Conservation (phyloP, 306 rosid genomes). For the Rosa chinensis region DNA sequence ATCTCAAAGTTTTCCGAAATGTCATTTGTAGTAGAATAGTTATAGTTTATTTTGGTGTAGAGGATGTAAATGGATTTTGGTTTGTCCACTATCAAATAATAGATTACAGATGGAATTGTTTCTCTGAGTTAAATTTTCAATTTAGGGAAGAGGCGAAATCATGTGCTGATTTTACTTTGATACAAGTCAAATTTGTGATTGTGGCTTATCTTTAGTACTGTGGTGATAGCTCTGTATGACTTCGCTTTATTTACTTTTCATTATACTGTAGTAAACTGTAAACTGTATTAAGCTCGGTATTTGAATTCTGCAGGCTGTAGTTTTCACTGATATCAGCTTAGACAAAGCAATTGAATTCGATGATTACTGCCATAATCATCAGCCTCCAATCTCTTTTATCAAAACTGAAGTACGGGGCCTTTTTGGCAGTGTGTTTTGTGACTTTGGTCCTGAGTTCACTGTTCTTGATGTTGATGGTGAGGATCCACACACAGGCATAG, state of each 20-base stretch:
- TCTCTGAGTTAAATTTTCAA: background rate
- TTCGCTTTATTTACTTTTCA: background rate
- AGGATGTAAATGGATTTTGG: background rate
- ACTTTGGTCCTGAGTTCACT: constrained; percentile 30
- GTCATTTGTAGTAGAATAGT: background rate
- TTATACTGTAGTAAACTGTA: background rate
- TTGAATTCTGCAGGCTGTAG: constrained; percentile 25
- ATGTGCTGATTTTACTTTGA: background rate
- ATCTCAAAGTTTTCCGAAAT: background rate
- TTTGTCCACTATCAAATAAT: background rate
- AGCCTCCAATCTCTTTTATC: constrained; percentile 27
- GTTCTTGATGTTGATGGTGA: constrained; percentile 30
- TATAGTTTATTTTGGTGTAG: background rate
- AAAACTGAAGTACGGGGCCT: constrained; percentile 24
- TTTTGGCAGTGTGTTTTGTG: constrained; percentile 28
- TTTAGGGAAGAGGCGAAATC: background rate
- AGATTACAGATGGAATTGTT: background rate
- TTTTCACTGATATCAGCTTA: constrained; percentile 28
- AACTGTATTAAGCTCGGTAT: background rate
- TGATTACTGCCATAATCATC: constrained; percentile 28
- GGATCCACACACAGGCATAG: constrained; percentile 30
- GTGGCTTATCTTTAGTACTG: background rate
- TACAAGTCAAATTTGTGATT: background rate
- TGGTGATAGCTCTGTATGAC: background rate
- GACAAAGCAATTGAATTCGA: constrained; percentile 29